phyloP scores from a whole-genome alignment of 2,329 filamentous ascomycete species.

The Neonectria magnoliae region DNA sequence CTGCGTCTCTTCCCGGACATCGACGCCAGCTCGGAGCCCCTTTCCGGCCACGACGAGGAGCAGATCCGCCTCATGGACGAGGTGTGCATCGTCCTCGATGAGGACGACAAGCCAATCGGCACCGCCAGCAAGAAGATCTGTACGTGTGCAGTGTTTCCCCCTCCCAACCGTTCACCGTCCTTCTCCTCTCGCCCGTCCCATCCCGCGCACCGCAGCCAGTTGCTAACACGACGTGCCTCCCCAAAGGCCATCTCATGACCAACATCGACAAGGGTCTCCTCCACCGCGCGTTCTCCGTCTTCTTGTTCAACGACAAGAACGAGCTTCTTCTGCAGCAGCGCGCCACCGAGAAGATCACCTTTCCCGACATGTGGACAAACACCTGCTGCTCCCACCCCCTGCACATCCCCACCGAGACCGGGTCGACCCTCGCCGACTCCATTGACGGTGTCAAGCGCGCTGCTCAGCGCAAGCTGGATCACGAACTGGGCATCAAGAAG shows the following conservation, averaged over 20 bases:
- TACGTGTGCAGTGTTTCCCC: slow-evolving; percentile 57
- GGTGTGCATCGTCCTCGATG: slow-evolving; percentile 95
- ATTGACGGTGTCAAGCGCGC: slow-evolving; percentile 89
- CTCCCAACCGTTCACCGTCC: background rate
- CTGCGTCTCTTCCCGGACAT: slow-evolving; percentile 88
- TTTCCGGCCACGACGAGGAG: slow-evolving; percentile 95
- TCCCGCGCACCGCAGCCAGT: background rate
- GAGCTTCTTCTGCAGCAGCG: slow-evolving; percentile 94
- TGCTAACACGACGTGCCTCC: slow-evolving; percentile 26
- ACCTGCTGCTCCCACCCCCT: slow-evolving; percentile 99
- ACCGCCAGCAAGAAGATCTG: slow-evolving; percentile 98
- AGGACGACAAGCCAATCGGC: slow-evolving; percentile 91
- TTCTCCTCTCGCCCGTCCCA: background rate
- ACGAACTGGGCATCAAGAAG: slow-evolving; percentile 91
- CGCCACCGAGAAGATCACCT: slow-evolving; percentile 96
- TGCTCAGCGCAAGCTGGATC: slow-evolving; percentile 90
- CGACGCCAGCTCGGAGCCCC: slow-evolving; percentile 75
- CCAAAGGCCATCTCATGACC: slow-evolving; percentile 92
- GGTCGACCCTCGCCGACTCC: slow-evolving; percentile 80
- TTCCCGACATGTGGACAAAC: slow-evolving; percentile 99
- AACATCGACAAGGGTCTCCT: slow-evolving; percentile 97
- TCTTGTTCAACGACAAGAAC: slow-evolving; percentile 95
- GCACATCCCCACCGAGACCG: slow-evolving; percentile 90
- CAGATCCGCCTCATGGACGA: slow-evolving; percentile 99
- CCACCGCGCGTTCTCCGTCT: slow-evolving; percentile 97